A percentile compares a stretch with the other conserved stretches of the same genome.
phyloP scores from a whole-genome alignment of 306 rosid species.

The Cicer arietinum region DNA sequence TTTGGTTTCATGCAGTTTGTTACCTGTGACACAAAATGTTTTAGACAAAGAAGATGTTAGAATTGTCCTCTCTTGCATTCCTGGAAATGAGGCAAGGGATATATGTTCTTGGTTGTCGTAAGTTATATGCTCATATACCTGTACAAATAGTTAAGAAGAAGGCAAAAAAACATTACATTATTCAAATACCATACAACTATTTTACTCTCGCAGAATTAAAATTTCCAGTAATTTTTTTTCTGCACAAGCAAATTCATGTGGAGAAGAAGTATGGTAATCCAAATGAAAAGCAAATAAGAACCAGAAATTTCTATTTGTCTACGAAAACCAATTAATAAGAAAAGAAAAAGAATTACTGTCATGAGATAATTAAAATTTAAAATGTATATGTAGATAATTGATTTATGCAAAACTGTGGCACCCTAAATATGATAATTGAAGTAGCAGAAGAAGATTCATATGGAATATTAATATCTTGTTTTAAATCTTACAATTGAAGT shows the following conservation, averaged over 20 bases:
- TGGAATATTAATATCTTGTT: conserved; percentile 26
- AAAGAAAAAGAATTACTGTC: background rate
- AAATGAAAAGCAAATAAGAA: conserved; percentile 25
- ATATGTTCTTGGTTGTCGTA: conserved; percentile 64
- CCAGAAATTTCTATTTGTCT: conserved; percentile 1
- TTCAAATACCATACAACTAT: conserved; percentile 3
- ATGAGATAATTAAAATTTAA: background rate
- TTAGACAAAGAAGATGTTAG: conserved; percentile 87
- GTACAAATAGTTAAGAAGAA: conserved; percentile 39
- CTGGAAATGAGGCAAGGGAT: conserved; percentile 79
- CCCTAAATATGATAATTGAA: background rate
- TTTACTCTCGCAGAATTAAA: conserved; percentile 9
- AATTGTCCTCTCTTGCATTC: conserved; percentile 82
- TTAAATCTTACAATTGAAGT: conserved; percentile 33
- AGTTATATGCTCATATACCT: conserved; percentile 82
- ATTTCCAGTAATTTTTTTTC: background rate
- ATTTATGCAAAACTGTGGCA: conserved; percentile 5
- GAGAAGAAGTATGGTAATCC: conserved; percentile 24
- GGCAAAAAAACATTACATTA: background rate
- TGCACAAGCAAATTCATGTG: conserved; percentile 15
- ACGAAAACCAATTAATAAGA: background rate
- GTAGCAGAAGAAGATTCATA: conserved; percentile 16
- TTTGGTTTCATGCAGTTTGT: conserved; percentile 43
- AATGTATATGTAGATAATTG: conserved; percentile 1
- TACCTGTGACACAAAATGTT: conserved; percentile 86